Percentiles rank a stretch among this genome's conserved stretches.
These are phyloP conservation scores for Gamarada debralockiae DNA, from an alignment of 495 filamentous ascomycete species.

Conservation along the genomic window DNA sequence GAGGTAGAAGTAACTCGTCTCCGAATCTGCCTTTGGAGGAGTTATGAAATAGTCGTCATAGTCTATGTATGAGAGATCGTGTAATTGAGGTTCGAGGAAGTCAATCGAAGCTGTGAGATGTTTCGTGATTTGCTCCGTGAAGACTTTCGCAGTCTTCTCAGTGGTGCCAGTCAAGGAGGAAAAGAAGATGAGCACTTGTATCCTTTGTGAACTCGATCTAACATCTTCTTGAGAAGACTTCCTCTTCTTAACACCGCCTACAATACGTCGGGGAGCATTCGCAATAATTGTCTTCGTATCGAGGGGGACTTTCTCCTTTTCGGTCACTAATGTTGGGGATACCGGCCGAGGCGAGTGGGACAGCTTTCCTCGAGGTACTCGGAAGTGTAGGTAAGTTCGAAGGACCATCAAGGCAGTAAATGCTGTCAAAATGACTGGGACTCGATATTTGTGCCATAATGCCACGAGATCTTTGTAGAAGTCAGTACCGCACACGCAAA, in stretches of 20 bases:
- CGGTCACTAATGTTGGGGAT: constrained; percentile 21
- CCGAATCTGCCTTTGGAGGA: constrained; percentile 42
- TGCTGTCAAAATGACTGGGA: constrained; percentile 43
- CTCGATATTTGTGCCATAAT: constrained; percentile 51
- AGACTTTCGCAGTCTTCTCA: constrained; percentile 57
- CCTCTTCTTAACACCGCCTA: constrained; percentile 36
- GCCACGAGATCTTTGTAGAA: constrained; percentile 41
- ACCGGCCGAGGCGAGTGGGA: constrained; percentile 24
- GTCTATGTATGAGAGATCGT: constrained; percentile 80
- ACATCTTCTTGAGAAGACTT: constrained; percentile 26
- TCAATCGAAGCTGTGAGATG: constrained; percentile 25
- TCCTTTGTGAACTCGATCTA: constrained; percentile 32
- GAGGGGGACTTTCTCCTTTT: constrained; percentile 11
- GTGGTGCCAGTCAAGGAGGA: constrained; percentile 81
- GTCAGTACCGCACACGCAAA: neutral
- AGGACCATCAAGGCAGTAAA: constrained; percentile 33
- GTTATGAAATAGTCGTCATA: constrained; percentile 87
- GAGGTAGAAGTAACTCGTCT: constrained; percentile 68
- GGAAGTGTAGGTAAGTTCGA: constrained; percentile 36
- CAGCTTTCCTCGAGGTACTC: constrained; percentile 23
- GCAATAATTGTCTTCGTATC: constrained; percentile 16
- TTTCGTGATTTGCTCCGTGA: constrained; percentile 48
- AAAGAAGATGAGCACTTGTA: constrained; percentile 83
- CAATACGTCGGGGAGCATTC: constrained; percentile 43
- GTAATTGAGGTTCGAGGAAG: constrained; percentile 59